Evolutionary conservation across 2,329 filamentous ascomycete species (phyloP), one percentile per base, ranked within the genome.

Genomic region (Hypoxylon sp.): DNA sequence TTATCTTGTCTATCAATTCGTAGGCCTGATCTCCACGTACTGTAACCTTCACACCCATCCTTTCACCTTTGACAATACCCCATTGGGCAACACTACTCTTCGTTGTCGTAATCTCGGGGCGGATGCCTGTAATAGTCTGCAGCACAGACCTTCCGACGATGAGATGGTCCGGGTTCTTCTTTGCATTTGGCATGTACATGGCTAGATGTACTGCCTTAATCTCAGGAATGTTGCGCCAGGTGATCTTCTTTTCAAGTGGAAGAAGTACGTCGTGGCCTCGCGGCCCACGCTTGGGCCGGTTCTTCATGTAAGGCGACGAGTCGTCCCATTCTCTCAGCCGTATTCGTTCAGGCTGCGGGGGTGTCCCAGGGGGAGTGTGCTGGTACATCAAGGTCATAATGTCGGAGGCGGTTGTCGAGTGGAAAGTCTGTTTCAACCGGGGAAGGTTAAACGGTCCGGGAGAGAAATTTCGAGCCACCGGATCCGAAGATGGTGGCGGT

Each of bases 281-380:
- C 4, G 96, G 96, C 1, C 91, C 93, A 71, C 96, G 91, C 72
- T 93, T 88, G 3, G 93, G 92, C 75, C 96, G 88, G 81, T 97
- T 97, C 84, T 94, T 93, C 85, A 95, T 95, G 83, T 99, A 99
- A 2, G 95, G 96, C 6, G 93, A 97, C 58, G 91, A 92, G 75
- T 91, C 95, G 68, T 95, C 92, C 96, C 96, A 99, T 75, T 88
- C 83, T 64, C 96, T 89, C 74, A 98, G 84, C 70, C 93, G 90
- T 68, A 93, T 89, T 69, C 85, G 82, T 59, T 83, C 81, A n/a
- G 81, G 79, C 35, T 77, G 75, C 73, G 79, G 85, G 78, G 83
- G 78, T 6, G 91, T 92, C 66, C 94, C 95, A 0, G 95, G 95
- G 1, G 94, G 92, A 58, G 85, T 89, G 84, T 99, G 96, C 62